phyloP scores from a whole-genome alignment of 225 moss, liverwort and hornwort species.

The Physcomitrellopsis africana region DNA sequence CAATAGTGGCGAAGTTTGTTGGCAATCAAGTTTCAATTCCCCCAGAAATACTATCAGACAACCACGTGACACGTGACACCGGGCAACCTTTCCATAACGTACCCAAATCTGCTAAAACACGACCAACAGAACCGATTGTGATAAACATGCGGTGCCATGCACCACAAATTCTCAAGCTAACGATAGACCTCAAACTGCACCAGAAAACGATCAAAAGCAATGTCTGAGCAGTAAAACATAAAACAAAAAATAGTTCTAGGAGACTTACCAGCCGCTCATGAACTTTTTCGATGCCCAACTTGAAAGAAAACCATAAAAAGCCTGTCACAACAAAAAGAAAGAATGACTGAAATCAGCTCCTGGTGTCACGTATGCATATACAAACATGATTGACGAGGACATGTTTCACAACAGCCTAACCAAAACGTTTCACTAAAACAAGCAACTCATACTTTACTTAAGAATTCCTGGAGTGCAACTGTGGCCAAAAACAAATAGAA shows the following conservation, averaged over 20 bases:
- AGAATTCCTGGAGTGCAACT: too few relatives aligned
- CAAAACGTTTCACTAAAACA: too few relatives aligned
- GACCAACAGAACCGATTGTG: conserved; percentile 12
- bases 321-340: conserved; percentile 60
- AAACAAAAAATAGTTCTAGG: background rate
- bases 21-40: background rate
- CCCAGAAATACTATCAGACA: background rate
- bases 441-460: too few relatives aligned
- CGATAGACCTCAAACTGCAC: background rate
- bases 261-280: conserved; percentile 97
- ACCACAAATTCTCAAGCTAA: background rate
- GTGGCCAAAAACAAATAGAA: too few relatives aligned
- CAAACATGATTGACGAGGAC: background rate
- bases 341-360: conserved; percentile 16
- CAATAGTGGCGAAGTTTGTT: background rate
- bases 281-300: conserved; percentile 99
- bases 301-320: conserved; percentile 93
- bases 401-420: too few relatives aligned
- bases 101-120: background rate
- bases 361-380: conserved; percentile 15
- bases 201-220: background rate
- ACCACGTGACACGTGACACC: background rate
- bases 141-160: background rate
- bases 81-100: too few relatives aligned
- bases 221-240: background rate